Evolutionary conservation across 176 grass and related monocot genomes (phyloP).

Genomic region (Cymbopogon citratus): DNA sequence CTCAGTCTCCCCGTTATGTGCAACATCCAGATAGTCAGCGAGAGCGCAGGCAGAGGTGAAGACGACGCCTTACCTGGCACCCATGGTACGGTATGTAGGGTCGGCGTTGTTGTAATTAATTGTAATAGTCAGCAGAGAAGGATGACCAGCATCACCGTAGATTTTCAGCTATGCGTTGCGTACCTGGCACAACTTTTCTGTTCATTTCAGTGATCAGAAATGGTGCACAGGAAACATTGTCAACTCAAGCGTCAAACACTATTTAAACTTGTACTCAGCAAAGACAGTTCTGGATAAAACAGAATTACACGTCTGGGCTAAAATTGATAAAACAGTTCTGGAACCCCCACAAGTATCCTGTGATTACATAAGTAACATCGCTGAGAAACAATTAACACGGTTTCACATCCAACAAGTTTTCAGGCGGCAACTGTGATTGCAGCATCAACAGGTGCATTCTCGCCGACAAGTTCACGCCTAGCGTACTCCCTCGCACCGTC

Average conservation of each 20-base stretch:
- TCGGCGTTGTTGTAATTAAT: too few relatives aligned
- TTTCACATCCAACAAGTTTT: not conserved
- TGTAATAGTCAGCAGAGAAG: too few relatives aligned
- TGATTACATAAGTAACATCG: slow-evolving; percentile 26
- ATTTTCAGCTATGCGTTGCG: too few relatives aligned
- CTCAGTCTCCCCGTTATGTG: too few relatives aligned
- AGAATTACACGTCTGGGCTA: slow-evolving; percentile 4
- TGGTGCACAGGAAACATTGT: not conserved
- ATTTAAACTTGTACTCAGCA: not conserved
- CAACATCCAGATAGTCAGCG: too few relatives aligned
- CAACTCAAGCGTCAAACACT: not conserved
- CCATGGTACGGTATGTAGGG: too few relatives aligned
- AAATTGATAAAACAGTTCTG: slow-evolving; percentile 22
- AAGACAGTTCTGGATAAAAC: not conserved
- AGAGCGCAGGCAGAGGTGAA: too few relatives aligned
- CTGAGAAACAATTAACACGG: slow-evolving; percentile 13
- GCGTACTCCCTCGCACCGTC: slow-evolving; percentile 29
- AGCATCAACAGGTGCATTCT: slow-evolving; percentile 9
- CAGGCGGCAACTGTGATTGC: not conserved
- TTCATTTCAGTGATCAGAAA: too few relatives aligned
- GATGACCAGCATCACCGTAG: too few relatives aligned
- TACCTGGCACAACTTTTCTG: too few relatives aligned
- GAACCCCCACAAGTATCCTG: not conserved
- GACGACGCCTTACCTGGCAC: too few relatives aligned
- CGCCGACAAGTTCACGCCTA: slow-evolving; percentile 13